A percentile compares a stretch with the other conserved stretches of the same genome.
Evolutionary conservation across 2,329 filamentous ascomycete species (phyloP).

Genomic region (Penicillium vulpinum): DNA sequence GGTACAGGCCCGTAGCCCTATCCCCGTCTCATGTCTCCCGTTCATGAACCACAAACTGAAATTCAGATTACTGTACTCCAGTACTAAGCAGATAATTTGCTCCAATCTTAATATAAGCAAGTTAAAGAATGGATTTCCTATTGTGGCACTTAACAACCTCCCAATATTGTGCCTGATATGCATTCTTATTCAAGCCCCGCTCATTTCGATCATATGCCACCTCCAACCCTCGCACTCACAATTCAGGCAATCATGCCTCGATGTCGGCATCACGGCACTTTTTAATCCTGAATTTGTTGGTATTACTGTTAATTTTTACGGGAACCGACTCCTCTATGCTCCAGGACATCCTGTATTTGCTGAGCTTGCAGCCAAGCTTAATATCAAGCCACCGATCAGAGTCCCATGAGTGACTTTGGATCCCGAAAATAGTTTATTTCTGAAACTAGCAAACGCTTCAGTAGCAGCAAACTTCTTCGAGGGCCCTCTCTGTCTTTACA

Average conservation of each 20-base stretch:
- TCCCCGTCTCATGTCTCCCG: not conserved
- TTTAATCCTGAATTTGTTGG: too few species aligned
- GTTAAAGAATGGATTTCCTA: not conserved
- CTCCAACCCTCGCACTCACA: constrained; percentile 47
- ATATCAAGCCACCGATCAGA: too few species aligned
- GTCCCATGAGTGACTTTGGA: too few species aligned
- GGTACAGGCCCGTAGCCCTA: not conserved
- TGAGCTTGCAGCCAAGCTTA: too few species aligned
- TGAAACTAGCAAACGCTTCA: too few species aligned
- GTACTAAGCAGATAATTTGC: not conserved
- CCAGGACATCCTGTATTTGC: too few species aligned
- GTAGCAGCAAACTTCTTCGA: too few species aligned
- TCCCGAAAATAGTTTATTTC: too few species aligned
- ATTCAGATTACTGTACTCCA: not conserved
- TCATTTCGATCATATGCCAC: constrained; percentile 57
- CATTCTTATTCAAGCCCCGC: constrained; percentile 53
- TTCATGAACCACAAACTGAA: not conserved
- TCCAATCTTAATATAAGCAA: not conserved
- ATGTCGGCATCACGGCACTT: too few species aligned
- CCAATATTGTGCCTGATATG: constrained; percentile 59
- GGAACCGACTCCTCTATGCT: too few species aligned
- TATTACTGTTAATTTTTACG: too few species aligned
- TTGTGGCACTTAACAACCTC: constrained; percentile 35
- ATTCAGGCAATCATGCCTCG: constrained; percentile 43
- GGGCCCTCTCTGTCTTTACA: too few species aligned